Evolutionary conservation across 2,329 filamentous ascomycete species (phyloP), one percentile per base, ranked within the genome.

Genomic region (Trichothecium roseum): DNA sequence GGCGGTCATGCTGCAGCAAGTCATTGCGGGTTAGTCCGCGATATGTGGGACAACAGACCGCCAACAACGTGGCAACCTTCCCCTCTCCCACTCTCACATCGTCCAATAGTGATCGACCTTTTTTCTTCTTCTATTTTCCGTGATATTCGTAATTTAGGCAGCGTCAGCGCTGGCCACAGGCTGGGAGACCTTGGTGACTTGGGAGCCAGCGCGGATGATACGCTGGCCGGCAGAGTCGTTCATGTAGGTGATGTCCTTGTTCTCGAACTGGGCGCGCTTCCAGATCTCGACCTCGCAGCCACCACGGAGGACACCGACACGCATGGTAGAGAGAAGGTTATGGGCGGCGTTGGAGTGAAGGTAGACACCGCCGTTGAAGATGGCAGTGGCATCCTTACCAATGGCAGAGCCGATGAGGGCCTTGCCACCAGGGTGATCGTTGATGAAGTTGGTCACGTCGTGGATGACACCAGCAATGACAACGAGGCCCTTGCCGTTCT

Each of bases 351-450:
- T 93, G 56, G 81, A 86, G 69, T 93, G 85, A 57, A 81, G 74
- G 67, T 93, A 93, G 42, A 93, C 82, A 63, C 85, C 85, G 45
- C 85, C 85, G 60, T 93, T 93, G 74, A 93, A 93, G 63, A 88
- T 85, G 48, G 84, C 83, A 13, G 85, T 91, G 37, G 84, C 84
- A 44, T 93, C 85, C 68, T 91, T 91, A 57, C 85, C 85, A 38
- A 93, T 74, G 34, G 79, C 84, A 18, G 81, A 83, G 46, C 67
- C 75, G 64, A 93, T 91, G 64, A 93, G 80, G 29, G 84, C 82
- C 68, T 84, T 86, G 55, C 85, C 85, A 69, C 85, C 85, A n/a
- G 85, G 85, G 60, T 93, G 85, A 51, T 88, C 82, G 60, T 84
- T 82, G 67, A 91, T 83, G 62, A 93, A 93, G 55, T 83, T 71